phyloP scores from a whole-genome alignment of 305 asterid species.

The Fraxinus sp. region DNA sequence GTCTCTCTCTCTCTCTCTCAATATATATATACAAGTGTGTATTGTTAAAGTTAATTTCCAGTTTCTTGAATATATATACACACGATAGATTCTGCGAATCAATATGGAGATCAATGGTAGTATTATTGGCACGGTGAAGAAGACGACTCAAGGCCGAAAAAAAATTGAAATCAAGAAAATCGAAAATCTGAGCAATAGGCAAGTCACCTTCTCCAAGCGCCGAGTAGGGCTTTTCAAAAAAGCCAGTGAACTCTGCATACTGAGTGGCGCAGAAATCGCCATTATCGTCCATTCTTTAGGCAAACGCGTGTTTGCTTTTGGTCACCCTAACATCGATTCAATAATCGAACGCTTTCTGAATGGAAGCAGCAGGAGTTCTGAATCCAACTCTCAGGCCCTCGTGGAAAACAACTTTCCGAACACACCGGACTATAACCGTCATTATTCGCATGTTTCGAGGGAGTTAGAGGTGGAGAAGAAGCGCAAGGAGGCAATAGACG shows the following conservation, averaged over 20 bases:
- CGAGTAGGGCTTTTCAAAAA: conserved; percentile 32
- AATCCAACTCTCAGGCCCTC: not conserved
- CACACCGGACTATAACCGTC: conserved; percentile 14
- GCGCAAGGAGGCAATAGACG: conserved; percentile 5
- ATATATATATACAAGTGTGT: not conserved
- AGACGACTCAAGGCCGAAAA: conserved; percentile 26
- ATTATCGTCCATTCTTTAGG: conserved; percentile 28
- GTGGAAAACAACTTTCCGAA: not conserved
- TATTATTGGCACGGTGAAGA: conserved; percentile 1
- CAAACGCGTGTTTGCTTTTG: conserved; percentile 32
- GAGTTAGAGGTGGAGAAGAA: conserved; percentile 33
- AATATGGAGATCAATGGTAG: not conserved
- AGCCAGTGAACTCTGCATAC: conserved; percentile 29
- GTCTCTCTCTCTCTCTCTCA: not conserved
- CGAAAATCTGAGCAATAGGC: conserved; percentile 14
- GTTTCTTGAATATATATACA: not conserved
- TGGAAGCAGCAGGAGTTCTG: not conserved
- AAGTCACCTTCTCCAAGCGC: conserved; percentile 30
- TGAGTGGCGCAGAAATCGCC: conserved; percentile 23
- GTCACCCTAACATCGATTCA: conserved; percentile 27
- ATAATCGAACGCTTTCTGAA: conserved; percentile 26
- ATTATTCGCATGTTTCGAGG: conserved; percentile 16
- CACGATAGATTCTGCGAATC: not conserved
- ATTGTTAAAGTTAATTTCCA: not conserved
- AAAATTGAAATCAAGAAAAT: conserved; percentile 28